These are phyloP conservation scores for Sporothrix pallida DNA, from an alignment of 2,329 filamentous ascomycete species.

Conservation along the genomic window DNA sequence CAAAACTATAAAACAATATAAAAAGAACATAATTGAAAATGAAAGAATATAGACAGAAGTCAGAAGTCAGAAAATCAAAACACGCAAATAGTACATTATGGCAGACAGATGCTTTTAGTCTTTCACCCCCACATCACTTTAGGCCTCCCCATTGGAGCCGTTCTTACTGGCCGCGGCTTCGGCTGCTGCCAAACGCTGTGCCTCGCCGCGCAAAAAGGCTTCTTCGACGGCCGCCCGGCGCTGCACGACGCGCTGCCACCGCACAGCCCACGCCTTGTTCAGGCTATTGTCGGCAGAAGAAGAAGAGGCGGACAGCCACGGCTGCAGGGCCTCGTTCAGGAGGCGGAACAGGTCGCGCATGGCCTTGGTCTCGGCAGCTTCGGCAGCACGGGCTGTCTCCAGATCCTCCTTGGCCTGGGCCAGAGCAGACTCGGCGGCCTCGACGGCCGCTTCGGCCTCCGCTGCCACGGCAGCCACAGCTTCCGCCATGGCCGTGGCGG, in stretches of 20 bases:
- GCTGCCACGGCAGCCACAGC: slow-evolving; percentile 47
- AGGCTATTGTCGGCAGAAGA: slow-evolving; percentile 66
- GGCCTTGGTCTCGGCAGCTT: slow-evolving; percentile 70
- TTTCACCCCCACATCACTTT: not conserved
- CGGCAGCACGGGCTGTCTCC: slow-evolving; percentile 62
- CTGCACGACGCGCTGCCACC: slow-evolving; percentile 86
- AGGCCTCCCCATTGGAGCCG: not conserved
- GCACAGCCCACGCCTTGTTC: slow-evolving; percentile 78
- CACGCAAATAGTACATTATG: not conserved
- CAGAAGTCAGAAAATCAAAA: not conserved
- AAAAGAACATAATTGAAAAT: slow-evolving; percentile 11
- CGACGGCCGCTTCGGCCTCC: slow-evolving; percentile 31
- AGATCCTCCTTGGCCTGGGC: slow-evolving; percentile 36
- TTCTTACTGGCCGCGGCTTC: slow-evolving; percentile 35
- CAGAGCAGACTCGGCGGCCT: slow-evolving; percentile 45
- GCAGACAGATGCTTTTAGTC: not conserved
- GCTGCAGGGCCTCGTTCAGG: slow-evolving; percentile 77
- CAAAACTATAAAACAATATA: not conserved
- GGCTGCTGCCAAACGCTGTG: slow-evolving; percentile 37
- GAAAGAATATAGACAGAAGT: not conserved
- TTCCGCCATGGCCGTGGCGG: slow-evolving; percentile 48
- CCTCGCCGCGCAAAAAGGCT: slow-evolving; percentile 59
- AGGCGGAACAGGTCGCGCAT: slow-evolving; percentile 81
- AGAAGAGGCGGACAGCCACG: slow-evolving; percentile 66
- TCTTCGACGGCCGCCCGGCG: slow-evolving; percentile 87